Percentiles rank a stretch among this genome's conserved stretches.
Evolutionary conservation across 768 basidiomycete species (phyloP).

Genomic region (Cantharellus anzutake): DNA sequence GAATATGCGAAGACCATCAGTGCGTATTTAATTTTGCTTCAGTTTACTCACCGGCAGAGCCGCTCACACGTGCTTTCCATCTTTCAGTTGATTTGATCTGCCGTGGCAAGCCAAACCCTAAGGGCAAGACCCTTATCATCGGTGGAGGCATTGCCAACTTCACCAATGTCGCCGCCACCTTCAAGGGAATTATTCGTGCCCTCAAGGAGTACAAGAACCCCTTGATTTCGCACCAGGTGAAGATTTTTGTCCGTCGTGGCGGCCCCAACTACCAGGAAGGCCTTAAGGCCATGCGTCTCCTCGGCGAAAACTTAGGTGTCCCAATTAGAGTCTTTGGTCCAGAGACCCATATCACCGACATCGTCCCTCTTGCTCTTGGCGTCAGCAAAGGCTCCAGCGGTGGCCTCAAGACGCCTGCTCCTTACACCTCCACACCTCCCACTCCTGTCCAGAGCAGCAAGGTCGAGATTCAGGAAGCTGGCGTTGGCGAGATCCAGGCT

Average conservation of each 20-base stretch:
- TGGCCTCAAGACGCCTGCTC: slow-evolving; percentile 22
- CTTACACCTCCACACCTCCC: slow-evolving; percentile 28
- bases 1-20: slow-evolving; percentile 98
- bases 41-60: not conserved
- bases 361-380: slow-evolving; percentile 95
- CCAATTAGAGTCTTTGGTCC: slow-evolving; percentile 95
- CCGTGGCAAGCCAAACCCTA: slow-evolving; percentile 47
- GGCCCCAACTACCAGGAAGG: slow-evolving; percentile 99
- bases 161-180: slow-evolving; percentile 96
- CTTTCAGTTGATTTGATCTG: slow-evolving; percentile 75
- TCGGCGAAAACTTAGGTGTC: slow-evolving; percentile 89
- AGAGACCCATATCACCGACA: slow-evolving; percentile 96
- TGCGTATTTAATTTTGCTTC: slow-evolving; percentile 21
- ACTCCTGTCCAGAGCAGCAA: slow-evolving; percentile 25
- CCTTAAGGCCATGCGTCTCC: slow-evolving; percentile 94
- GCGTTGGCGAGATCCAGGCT: slow-evolving; percentile 53
- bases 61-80: not conserved
- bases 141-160: slow-evolving; percentile 99
- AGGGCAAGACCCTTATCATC: slow-evolving; percentile 98
- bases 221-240: slow-evolving; percentile 67
- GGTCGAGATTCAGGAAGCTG: slow-evolving; percentile 12
- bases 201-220: slow-evolving; percentile 82
- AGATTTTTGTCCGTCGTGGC: slow-evolving; percentile 94
- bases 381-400: slow-evolving; percentile 26
- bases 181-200: slow-evolving; percentile 98